Base-by-base conservation (phyloP, 805 yeast species). In the Pichia kluyveri region DNA sequence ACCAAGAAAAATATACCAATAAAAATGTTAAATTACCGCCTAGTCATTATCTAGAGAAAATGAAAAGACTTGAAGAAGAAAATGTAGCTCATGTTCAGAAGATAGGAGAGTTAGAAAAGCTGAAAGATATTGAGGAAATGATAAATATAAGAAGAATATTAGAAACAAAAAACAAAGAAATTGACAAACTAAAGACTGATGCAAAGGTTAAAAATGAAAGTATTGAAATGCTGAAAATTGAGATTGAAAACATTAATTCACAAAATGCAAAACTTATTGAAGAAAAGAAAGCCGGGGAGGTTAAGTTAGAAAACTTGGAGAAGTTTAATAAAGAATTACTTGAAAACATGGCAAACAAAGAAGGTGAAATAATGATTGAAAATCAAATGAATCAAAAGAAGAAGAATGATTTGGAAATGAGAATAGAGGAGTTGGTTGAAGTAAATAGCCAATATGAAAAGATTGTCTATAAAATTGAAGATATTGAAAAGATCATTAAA, bases 281-380 rank as follows among this genome's bases (percentile, higher is more conserved):
- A 15, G 37, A 34, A 34, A 15, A 14, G 17, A 34, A 14, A 34
- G 37, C 12, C 15, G 27, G 44, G 5, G 38, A 26, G 14, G 14
- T 10, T 5, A 48, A 54, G 30, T 8, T 54, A 5, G 10, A 40
- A 7, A 51, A 54, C 34, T 11, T 54, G 8, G 61, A 57, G 43
- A 4, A 26, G 3, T 72, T 80, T 70, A 84, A 83, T 58, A 69
- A 73, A 31, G 89, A 84, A 54, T 63, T 86, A 23, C 61, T 82
- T 14, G 85, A 82, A 18, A 84, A 83, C 56, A 72, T 86, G 79
- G 67, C 83, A 0, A 73, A 80, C 32, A 75, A 83, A 53, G 89
- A 84, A 54, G 59, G 59, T 11, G 89, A 82, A 43, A 75, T 75
- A 52, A 65, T 70, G 2, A 69, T 69, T 37, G 90, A 84, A 54